These are phyloP conservation scores for Pestalotiopsis sp. DNA, from an alignment of 2,329 filamentous ascomycete genomes.

Conservation along the genomic window DNA sequence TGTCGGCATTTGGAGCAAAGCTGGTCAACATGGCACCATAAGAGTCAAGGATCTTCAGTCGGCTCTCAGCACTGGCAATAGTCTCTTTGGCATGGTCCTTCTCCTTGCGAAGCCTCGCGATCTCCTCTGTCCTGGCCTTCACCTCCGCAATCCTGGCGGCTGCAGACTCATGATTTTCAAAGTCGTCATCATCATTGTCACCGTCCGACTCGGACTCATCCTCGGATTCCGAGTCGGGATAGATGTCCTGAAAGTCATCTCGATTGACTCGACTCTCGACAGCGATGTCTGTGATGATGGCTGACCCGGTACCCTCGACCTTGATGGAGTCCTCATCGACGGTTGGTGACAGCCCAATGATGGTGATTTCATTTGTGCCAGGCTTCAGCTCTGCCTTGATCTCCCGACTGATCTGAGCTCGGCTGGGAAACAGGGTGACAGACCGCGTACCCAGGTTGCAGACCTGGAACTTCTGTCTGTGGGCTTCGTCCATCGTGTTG, in stretches of 20 bases:
- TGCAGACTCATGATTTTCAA: conserved; percentile 7
- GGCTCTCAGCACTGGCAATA: conserved; percentile 36
- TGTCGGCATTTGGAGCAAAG: conserved; percentile 19
- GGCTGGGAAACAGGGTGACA: conserved; percentile 64
- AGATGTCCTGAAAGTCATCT: conserved; percentile 56
- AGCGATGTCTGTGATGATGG: conserved; percentile 64
- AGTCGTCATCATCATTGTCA: conserved; percentile 27
- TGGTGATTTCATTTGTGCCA: conserved; percentile 59
- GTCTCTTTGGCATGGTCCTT: conserved; percentile 31
- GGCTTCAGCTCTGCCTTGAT: conserved; percentile 58
- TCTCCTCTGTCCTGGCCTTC: conserved; percentile 29
- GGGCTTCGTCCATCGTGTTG: conserved; percentile 9
- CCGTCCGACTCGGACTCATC: conserved; percentile 25
- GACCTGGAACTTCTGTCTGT: conserved; percentile 49
- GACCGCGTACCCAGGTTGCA: conserved; percentile 60
- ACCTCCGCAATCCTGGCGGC: conserved; percentile 31
- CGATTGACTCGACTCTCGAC: conserved; percentile 59
- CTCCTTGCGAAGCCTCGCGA: conserved; percentile 34
- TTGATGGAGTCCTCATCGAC: conserved; percentile 60
- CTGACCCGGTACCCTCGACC: conserved; percentile 59
- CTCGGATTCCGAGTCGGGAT: conserved; percentile 46
- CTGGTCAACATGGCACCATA: conserved; percentile 37
- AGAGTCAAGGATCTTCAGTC: conserved; percentile 42
- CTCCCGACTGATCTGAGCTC: conserved; percentile 63
- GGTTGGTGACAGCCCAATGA: conserved; percentile 55